Evolutionary conservation across 192 early-diverging fungal species (phyloP), one percentile per base, ranked within the genome.

Genomic region (Pecoramyces ruminantium): DNA sequence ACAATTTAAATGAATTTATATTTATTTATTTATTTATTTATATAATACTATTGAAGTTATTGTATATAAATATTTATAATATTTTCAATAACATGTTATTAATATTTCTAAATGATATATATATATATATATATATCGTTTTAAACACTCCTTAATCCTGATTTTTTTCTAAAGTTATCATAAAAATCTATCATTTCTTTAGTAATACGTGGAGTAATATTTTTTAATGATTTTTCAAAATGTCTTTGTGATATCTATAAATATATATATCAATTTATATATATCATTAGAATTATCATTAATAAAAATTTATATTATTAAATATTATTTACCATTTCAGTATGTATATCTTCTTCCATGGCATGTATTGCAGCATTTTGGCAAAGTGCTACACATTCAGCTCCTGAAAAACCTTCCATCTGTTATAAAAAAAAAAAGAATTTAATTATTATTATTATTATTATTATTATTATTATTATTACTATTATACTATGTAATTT

Each of bases 281-380:
- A n/a, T n/a, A n/a, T n/a, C n/a, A n/a, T n/a, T n/a, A n/a, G n/a
- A n/a, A 78, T 18, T 78, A n/a, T 77, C 67, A 77, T 13, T 17
- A 38, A 77, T 78, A 78, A 79, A 83, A n/a, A 67, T 79, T 58
- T 27, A 29, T 38, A 58, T 79, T 6, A 29, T 6, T 78, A 78
- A 78, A 29, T 78, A 28, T 4, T 18, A 21, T 77, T 30, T 28
- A 87, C 82, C 79, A 79, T 39, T 4, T 79, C 29, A 13, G 78
- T 81, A 34, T 87, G 81, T 18, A 85, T 38, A 82, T 94, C 87
- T 82, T 96, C 95, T 81, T 94, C 92, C 94, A 99, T 95, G 4
- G 98, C 98, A 78, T 83, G 82, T 84, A 98, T 87, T 15, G 94
- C 98, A 1, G 97, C 97, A 38, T 97, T 95, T 86, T 98, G 96